Evolutionary conservation across 345 rosid genomes (phyloP), one percentile per base, ranked within the genome.

Genomic region (Geranium brycei): DNA sequence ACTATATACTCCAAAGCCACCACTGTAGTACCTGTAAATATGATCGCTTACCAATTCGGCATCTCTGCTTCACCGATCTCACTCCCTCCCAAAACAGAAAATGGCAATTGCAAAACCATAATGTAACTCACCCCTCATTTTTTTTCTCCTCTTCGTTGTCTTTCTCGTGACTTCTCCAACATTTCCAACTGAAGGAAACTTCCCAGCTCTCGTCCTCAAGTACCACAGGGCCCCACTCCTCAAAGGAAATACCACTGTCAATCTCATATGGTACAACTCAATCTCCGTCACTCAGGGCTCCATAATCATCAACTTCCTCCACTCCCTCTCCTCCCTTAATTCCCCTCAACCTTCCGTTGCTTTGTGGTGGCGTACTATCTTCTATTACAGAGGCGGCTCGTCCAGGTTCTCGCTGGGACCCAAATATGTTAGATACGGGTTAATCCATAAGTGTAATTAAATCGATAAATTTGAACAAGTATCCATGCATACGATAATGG

Each of bases 241-340:
- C 38, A 67, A 61, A 32, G 70, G 70, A 35, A 67, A 67, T 17
- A 5, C 61, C 64, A 59, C 70, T 31, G 58, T 67, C 59, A 61
- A 67, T 59, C 63, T 67, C 60, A 31, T 67, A 17, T 67, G 70
- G 70, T 67, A 67, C 59, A 64, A 64, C 31, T 15, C 17, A 18
- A 59, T 67, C 64, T 15, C 51, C 38, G 41, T 59, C 11, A 10
- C 64, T 17, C 70, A 60, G 58, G 64, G 64, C 4, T 60, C 70
- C 59, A 53, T 67, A 59, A 67, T 67, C 60, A 16, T 61, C 31
- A 64, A 60, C 59, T 67, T 67, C 64, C 6, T 67, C 59, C 64
- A 41, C 59, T 67, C 70, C 38, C 70, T 67, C 19, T 3, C 38
- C 64, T 67, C 47, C 6, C 11, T 51, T 56, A 16, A 15, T 16